Evolutionary conservation across 148 eudicot genomes (phyloP).

Genomic region (Vaccinium macrocarpon): DNA sequence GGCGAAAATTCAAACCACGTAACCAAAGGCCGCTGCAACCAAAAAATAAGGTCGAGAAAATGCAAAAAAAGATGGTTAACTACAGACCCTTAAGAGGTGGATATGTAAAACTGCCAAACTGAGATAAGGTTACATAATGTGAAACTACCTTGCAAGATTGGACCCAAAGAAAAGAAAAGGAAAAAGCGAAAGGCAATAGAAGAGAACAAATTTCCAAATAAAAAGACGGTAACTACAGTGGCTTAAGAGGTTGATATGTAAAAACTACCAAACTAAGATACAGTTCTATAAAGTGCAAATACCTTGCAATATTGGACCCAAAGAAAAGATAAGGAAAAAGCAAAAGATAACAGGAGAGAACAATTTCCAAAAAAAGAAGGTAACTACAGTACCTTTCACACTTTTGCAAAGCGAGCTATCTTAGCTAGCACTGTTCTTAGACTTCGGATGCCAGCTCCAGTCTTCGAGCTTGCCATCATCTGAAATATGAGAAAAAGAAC

Average conservation of each 20-base stretch:
- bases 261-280: background rate
- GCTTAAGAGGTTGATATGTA: background rate
- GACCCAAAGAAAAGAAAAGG: too few relatives aligned
- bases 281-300: background rate
- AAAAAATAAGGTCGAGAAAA: background rate
- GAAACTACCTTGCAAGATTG: background rate
- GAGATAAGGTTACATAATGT: background rate
- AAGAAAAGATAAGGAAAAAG: background rate
- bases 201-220: too few relatives aligned
- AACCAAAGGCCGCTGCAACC: background rate
- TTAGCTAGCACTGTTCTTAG: conserved; percentile 75
- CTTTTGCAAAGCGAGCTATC: conserved; percentile 61
- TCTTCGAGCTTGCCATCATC: conserved; percentile 94
- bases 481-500: conserved; percentile 24
- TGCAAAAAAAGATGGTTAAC: background rate
- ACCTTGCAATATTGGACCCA: background rate
- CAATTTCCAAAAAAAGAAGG: background rate
- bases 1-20: background rate
- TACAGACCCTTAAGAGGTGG: background rate
- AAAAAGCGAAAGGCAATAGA: too few relatives aligned
- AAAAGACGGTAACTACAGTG: too few relatives aligned
- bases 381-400: conserved; percentile 19
- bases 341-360: background rate
- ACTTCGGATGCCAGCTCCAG: conserved; percentile 86
- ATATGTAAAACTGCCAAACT: background rate